phyloP scores from a whole-genome alignment of 768 basidiomycete genomes.

The Tremella mesenterica region DNA sequence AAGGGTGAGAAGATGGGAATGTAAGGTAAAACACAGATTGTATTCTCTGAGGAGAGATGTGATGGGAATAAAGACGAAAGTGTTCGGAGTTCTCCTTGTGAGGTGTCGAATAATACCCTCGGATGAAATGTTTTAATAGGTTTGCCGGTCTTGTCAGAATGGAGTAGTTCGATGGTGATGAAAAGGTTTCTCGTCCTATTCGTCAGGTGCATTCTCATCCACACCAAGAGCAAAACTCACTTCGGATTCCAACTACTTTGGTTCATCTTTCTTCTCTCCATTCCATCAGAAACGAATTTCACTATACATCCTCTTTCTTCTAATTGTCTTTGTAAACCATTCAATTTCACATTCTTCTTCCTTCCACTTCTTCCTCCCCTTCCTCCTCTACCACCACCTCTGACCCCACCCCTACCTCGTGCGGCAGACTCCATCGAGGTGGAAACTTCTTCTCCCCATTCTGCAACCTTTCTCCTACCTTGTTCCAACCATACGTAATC shows the following conservation, averaged over 20 bases:
- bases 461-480: slow-evolving; percentile 61
- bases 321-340: slow-evolving; percentile 61
- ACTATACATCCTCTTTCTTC: slow-evolving; percentile 61
- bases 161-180: slow-evolving; percentile 47
- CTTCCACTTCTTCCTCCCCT: slow-evolving; percentile 40
- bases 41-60: not conserved
- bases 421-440: slow-evolving; percentile 48
- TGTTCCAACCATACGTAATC: slow-evolving; percentile 85
- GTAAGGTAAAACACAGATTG: slow-evolving; percentile 25
- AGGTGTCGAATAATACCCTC: slow-evolving; percentile 21
- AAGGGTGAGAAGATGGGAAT: too few relatives aligned
- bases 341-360: slow-evolving; percentile 54
- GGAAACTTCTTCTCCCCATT: slow-evolving; percentile 56
- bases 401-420: slow-evolving; percentile 49
- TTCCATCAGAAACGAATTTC: slow-evolving; percentile 68
- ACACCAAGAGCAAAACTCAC: slow-evolving; percentile 49
- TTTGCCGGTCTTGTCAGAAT: slow-evolving; percentile 42
- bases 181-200: slow-evolving; percentile 3
- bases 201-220: not conserved
- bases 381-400: slow-evolving; percentile 50
- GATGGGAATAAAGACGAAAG: slow-evolving; percentile 11
- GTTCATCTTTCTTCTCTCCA: slow-evolving; percentile 68
- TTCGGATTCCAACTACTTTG: slow-evolving; percentile 75
- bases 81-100: slow-evolving; percentile 2
- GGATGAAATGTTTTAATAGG: slow-evolving; percentile 55